These are phyloP conservation scores for Dissophora globulifera DNA, from an alignment of 192 early-diverging fungal genomes.

Conservation along the genomic window DNA sequence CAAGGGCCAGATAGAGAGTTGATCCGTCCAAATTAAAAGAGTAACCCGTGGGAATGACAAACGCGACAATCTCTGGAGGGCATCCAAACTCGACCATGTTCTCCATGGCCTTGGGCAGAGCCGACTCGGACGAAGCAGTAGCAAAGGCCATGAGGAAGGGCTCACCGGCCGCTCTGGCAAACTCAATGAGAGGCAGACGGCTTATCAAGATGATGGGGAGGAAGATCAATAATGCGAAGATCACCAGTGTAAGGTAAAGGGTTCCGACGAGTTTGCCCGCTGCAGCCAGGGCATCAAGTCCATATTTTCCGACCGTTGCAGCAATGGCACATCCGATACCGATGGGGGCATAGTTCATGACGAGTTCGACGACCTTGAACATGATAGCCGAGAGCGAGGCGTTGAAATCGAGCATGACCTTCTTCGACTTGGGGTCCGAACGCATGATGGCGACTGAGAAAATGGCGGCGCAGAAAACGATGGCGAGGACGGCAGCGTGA, in stretches of 20 bases:
- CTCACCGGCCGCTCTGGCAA: conserved; percentile 59
- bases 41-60: conserved; percentile 78
- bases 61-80: conserved; percentile 70
- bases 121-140: conserved; percentile 79
- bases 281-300: conserved; percentile 63
- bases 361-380: conserved; percentile 70
- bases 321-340: conserved; percentile 74
- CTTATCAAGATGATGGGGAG: conserved; percentile 67
- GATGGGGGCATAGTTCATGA: conserved; percentile 77
- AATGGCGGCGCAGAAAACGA: conserved; percentile 73
- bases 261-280: conserved; percentile 75
- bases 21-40: conserved; percentile 84
- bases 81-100: conserved; percentile 74
- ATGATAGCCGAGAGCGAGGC: conserved; percentile 66
- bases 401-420: conserved; percentile 65
- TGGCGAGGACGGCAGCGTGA: conserved; percentile 56
- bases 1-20: conserved; percentile 76
- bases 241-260: conserved; percentile 66
- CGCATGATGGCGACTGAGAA: conserved; percentile 69
- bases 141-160: conserved; percentile 80
- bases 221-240: conserved; percentile 68
- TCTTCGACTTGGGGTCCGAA: conserved; percentile 52
- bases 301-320: conserved; percentile 67
- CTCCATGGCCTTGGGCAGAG: conserved; percentile 76
- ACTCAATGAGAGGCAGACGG: conserved; percentile 66